Base-by-base conservation (phyloP, 23 red algal genomes). In the Gracilaria gracilis region DNA sequence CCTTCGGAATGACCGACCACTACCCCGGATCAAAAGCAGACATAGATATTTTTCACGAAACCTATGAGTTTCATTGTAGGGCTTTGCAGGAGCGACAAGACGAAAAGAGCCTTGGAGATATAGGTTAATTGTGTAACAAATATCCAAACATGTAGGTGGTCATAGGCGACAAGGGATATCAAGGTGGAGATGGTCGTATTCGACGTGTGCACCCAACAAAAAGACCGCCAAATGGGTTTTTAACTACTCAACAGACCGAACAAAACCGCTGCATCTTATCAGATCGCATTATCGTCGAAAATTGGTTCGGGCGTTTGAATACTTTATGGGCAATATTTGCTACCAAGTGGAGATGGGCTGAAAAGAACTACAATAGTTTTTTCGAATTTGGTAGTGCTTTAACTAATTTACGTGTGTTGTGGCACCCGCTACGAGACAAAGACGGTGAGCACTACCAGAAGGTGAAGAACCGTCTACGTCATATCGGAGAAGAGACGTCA, bases 231-330 rank as follows among this genome's bases (percentile, higher is more conserved):
- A 47, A 31, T 23, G 48, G 4, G 20, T 21, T 42, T 85, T 2
- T 65, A 4, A 6, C 27, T n/a, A 66, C 13, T 20, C 31, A 57
- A 85, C 21, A 39, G 67, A 25, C 51, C 13, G 33, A 64, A 85
- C n/a, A 15, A 35, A 87, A 87, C 46, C 9, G 46, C 1, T 44
- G 54, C 8, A 39, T 75, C 69, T 71, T 39, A 23, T 50, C 61
- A 5, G 83, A 87, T 57, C 36, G 83, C 9, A 87, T 87, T 49
- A 73, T 87, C 17, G 83, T 87, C 1, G 62, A 87, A 87, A 75
- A 87, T 25, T 71, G 37, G 29, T 87, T 87, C 50, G 71, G 71
- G 4, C 4, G 33, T 4, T 7, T 76, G n/a, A 44, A 33, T 15
- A 12, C 4, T 25, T 5, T 76, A 9, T 76, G 31, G 27, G 21